Conservation (phyloP, 75 land plant genomes). For the Cunninghamia lanceolata region DNA sequence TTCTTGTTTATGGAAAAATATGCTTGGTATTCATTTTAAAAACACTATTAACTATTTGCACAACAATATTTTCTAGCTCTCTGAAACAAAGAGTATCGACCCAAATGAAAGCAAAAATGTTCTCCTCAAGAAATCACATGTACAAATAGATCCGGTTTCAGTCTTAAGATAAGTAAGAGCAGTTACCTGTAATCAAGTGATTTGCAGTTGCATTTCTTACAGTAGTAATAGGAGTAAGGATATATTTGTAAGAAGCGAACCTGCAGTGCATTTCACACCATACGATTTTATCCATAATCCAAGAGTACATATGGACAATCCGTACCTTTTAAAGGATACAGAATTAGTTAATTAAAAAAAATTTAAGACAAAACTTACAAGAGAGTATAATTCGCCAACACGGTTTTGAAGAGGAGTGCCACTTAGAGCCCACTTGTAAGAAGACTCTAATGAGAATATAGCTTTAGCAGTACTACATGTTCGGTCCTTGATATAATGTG, state of each 20-base stretch:
- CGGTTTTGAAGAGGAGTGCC: conserved; percentile 97
- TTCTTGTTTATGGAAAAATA: not conserved
- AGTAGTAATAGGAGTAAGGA: conserved; percentile 81
- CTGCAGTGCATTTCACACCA: conserved; percentile 27
- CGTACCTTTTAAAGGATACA: not conserved
- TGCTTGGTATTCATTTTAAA: not conserved
- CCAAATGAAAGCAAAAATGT: not conserved
- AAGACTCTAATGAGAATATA: conserved; percentile 66
- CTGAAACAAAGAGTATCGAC: not conserved
- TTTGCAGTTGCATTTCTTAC: conserved; percentile 85
- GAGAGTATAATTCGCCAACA: conserved; percentile 88
- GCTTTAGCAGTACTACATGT: conserved; percentile 79
- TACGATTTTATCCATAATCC: not conserved
- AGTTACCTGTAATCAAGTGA: conserved; percentile 66
- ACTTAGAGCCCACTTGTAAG: conserved; percentile 87
- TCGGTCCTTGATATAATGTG: conserved; percentile 81
- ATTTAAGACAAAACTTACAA: conserved; percentile 38
- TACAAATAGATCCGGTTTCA: not conserved
- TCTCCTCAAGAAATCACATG: not conserved
- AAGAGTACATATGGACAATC: not conserved
- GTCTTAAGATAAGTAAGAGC: not conserved
- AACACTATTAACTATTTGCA: not conserved
- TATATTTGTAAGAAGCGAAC: conserved; percentile 69
- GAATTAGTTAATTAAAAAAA: not conserved
- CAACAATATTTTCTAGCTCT: not conserved